A percentile compares a stretch with the other conserved stretches of the same genome.
These are phyloP conservation scores for Phytophthora fragariaefolia DNA, from an alignment of 352 stramenopile genomes.

Conservation along the genomic window DNA sequence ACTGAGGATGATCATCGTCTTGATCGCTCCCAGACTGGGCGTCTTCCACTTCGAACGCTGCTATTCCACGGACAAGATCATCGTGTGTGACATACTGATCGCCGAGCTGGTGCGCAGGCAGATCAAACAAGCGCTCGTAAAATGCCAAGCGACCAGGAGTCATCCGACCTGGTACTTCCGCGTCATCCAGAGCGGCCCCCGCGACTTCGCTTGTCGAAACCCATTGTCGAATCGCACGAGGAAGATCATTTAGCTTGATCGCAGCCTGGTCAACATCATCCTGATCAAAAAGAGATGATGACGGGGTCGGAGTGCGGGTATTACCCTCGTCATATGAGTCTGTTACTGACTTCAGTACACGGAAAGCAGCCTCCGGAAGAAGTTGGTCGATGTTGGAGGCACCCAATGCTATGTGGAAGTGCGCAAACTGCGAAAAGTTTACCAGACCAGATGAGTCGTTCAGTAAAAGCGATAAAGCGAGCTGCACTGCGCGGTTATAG, in stretches of 20 bases:
- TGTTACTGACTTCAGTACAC: slow-evolving; percentile 65
- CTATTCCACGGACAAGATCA: slow-evolving; percentile 69
- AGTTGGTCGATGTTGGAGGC: slow-evolving; percentile 76
- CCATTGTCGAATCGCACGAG: slow-evolving; percentile 53
- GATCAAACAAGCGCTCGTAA: slow-evolving; percentile 56
- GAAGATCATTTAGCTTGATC: slow-evolving; percentile 63
- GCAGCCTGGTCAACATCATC: slow-evolving; percentile 36
- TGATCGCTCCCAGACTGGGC: slow-evolving; percentile 24
- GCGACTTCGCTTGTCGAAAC: slow-evolving; percentile 26
- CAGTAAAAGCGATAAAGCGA: slow-evolving; percentile 75
- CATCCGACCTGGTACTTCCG: slow-evolving; percentile 11
- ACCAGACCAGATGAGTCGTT: slow-evolving; percentile 76
- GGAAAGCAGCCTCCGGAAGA: slow-evolving; percentile 78
- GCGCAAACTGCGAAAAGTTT: slow-evolving; percentile 90
- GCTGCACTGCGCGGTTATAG: slow-evolving; percentile 62
- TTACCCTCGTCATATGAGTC: slow-evolving; percentile 27
- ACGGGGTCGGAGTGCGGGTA: slow-evolving; percentile 2
- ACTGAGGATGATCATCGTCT: slow-evolving; percentile 28
- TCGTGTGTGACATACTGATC: slow-evolving; percentile 73
- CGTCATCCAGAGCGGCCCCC: slow-evolving; percentile 1
- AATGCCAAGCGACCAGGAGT: slow-evolving; percentile 38
- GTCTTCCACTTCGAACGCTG: slow-evolving; percentile 40
- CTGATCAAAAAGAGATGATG: slow-evolving; percentile 13
- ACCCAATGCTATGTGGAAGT: slow-evolving; percentile 86
- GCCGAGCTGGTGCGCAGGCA: slow-evolving; percentile 43